Conservation (phyloP, 306 rosid species). For the Glycine tomentella region DNA sequence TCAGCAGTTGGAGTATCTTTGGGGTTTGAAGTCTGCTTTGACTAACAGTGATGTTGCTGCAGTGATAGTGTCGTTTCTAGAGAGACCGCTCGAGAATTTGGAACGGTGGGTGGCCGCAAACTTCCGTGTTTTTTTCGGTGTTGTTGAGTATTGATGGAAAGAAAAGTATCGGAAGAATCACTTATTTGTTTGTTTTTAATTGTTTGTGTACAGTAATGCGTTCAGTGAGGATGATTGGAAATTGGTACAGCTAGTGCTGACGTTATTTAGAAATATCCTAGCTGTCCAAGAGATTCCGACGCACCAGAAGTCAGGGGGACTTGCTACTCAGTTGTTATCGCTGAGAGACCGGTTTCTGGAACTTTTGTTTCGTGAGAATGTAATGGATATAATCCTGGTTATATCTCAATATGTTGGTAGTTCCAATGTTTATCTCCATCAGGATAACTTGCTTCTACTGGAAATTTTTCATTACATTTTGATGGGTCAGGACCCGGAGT, state of each 20-base stretch:
- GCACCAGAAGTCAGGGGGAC: constrained; percentile 79
- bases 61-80: constrained; percentile 72
- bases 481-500: constrained; percentile 88
- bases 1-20: constrained; percentile 83
- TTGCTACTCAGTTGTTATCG: constrained; percentile 68
- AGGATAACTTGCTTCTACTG: constrained; percentile 88
- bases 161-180: not conserved
- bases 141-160: not conserved
- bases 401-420: constrained; percentile 74
- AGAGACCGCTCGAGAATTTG: constrained; percentile 86
- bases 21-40: constrained; percentile 82
- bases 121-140: not conserved
- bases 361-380: constrained; percentile 83
- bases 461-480: constrained; percentile 83
- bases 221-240: constrained; percentile 98
- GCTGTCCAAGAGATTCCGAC: constrained; percentile 86
- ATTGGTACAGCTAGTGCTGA: constrained; percentile 84
- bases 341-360: constrained; percentile 83
- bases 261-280: constrained; percentile 81
- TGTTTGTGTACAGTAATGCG: constrained; percentile 60
- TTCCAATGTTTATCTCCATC: constrained; percentile 69
- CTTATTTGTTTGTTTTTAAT: not conserved
- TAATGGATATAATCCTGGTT: constrained; percentile 84
- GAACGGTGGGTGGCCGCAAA: constrained; percentile 66
- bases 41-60: constrained; percentile 67